phyloP scores from a whole-genome alignment of 2,329 filamentous ascomycete species.

The Neonectria sp. region DNA sequence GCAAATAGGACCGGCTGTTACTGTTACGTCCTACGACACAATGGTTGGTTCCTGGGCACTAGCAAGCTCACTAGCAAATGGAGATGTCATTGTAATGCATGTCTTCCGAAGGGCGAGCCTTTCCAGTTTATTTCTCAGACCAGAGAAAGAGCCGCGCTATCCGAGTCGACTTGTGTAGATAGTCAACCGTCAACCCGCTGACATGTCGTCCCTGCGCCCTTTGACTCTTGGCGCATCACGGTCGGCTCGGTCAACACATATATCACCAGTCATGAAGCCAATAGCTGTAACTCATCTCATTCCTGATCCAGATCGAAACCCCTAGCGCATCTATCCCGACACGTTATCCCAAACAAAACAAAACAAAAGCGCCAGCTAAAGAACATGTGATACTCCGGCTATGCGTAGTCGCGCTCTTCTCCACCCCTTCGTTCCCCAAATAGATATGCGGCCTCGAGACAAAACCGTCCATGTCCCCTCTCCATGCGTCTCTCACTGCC shows the following conservation, averaged over 20 bases:
- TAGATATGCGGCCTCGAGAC: slow-evolving; percentile 89
- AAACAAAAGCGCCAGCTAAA: slow-evolving; percentile 25
- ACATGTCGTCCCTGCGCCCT: slow-evolving; percentile 1
- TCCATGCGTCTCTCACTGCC: slow-evolving; percentile 85
- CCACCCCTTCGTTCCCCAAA: slow-evolving; percentile 77
- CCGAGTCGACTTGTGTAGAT: neutral
- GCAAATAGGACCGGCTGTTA: no score
- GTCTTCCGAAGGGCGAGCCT: neutral
- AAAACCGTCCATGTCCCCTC: slow-evolving; percentile 82
- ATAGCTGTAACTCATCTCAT: neutral
- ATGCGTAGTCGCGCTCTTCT: slow-evolving; percentile 49
- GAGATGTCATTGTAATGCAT: neutral
- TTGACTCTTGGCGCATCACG: slow-evolving; percentile 8
- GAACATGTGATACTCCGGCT: slow-evolving; percentile 28
- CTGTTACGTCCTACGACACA: neutral
- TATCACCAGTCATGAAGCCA: neutral
- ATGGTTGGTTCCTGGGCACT: neutral
- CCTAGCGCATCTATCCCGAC: slow-evolving; percentile 38
- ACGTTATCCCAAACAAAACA: slow-evolving; percentile 25
- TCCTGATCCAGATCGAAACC: slow-evolving; percentile 2
- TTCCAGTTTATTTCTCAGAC: neutral
- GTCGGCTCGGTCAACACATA: neutral
- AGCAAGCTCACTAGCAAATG: neutral
- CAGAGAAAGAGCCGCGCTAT: neutral
- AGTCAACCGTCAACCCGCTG: neutral